Conservation (phyloP, 2,329 filamentous ascomycete species). For the Phaeoacremonium minimum region DNA sequence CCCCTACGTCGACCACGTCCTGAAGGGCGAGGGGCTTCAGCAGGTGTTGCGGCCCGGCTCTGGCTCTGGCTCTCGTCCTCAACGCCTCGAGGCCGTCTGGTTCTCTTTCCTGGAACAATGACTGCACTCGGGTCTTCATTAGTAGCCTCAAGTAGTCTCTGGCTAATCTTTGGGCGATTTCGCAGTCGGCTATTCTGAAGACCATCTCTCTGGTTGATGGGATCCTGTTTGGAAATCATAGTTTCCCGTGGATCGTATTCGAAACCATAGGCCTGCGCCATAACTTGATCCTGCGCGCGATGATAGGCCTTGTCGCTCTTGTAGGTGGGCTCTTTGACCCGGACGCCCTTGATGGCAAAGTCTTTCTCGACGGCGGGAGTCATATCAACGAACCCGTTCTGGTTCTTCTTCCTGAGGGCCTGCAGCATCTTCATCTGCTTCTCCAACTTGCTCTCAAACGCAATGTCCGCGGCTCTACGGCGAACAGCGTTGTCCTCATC, state of each 20-base stretch:
- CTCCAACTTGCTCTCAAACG: conserved; percentile 26
- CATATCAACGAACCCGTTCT: conserved; percentile 29
- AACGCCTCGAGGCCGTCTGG: conserved; percentile 48
- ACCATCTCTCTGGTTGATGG: conserved; percentile 51
- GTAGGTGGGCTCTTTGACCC: conserved; percentile 35
- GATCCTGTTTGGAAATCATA: conserved; percentile 56
- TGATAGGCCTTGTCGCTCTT: conserved; percentile 42
- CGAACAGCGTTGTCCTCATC: conserved; percentile 54
- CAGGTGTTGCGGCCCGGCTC: conserved; percentile 49
- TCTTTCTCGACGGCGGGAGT: conserved; percentile 39
- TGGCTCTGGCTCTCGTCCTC: conserved; percentile 45
- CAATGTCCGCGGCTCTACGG: conserved; percentile 41
- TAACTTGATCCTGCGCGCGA: conserved; percentile 48
- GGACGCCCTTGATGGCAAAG: conserved; percentile 50
- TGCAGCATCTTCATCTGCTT: conserved; percentile 19
- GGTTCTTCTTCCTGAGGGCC: too few relatives aligned
- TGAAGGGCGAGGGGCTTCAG: conserved; percentile 6
- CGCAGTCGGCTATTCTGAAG: conserved; percentile 50
- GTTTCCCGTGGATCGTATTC: conserved; percentile 55
- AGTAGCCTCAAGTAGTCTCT: conserved; percentile 52
- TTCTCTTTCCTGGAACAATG: conserved; percentile 46
- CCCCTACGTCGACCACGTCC: conserved; percentile 6
- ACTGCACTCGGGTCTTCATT: conserved; percentile 28
- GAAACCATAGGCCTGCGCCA: conserved; percentile 57
- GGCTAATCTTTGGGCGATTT: conserved; percentile 53